Conservation (phyloP, 2,329 filamentous ascomycete species). For the Penicillium aurantiogriseum region DNA sequence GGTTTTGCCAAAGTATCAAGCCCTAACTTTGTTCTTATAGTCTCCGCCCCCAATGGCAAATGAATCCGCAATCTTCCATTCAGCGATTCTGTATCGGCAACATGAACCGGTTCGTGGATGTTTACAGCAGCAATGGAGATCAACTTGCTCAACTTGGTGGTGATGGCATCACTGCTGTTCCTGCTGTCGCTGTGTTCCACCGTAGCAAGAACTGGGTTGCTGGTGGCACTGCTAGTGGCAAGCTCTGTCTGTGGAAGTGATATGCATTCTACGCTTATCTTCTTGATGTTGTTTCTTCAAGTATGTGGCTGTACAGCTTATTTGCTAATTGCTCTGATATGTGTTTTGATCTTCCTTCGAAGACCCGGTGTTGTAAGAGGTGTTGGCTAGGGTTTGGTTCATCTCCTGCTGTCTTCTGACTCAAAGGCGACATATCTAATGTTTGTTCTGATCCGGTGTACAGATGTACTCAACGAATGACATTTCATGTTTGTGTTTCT, state of each 20-base stretch:
- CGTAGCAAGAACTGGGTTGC: slow-evolving; percentile 86
- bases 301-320: neutral
- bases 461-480: neutral
- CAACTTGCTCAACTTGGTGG: slow-evolving; percentile 87
- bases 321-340: neutral
- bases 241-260: slow-evolving; percentile 85
- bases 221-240: slow-evolving; percentile 86
- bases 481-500: neutral
- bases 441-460: neutral
- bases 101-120: slow-evolving; percentile 95
- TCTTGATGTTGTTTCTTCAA: neutral
- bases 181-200: slow-evolving; percentile 88
- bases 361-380: neutral
- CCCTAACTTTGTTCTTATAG: slow-evolving; percentile 35
- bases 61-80: slow-evolving; percentile 70
- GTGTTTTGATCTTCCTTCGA: neutral
- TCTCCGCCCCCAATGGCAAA: slow-evolving; percentile 86
- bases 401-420: neutral
- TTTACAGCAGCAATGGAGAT: slow-evolving; percentile 77
- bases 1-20: neutral
- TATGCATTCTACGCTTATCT: neutral
- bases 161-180: slow-evolving; percentile 90
- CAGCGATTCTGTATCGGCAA: slow-evolving; percentile 92
- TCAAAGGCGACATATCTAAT: neutral
- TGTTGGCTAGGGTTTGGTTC: neutral